A percentile compares a stretch with the other conserved stretches of the same genome.
Conservation (phyloP, 176 grass and related monocot genomes). For the Zoysia japonica region DNA sequence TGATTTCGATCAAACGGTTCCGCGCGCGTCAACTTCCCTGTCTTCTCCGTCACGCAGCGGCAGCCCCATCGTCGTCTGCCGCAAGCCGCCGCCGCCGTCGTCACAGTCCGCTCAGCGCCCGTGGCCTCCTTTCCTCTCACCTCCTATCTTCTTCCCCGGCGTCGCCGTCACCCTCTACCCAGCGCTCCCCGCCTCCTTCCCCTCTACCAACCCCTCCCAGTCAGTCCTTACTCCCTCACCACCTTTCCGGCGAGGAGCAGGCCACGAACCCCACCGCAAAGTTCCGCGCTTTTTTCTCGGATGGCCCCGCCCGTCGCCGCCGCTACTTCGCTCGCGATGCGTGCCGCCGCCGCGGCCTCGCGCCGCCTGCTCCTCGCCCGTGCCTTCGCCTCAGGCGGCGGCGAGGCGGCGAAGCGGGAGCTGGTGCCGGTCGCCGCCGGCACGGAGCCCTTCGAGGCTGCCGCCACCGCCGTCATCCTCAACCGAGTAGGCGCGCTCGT, state of each 20-base stretch:
- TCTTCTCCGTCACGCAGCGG: no score
- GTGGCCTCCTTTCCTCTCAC: no score
- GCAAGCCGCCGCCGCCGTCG: no score
- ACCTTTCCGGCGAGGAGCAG: constrained; percentile 39
- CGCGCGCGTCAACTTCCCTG: no score
- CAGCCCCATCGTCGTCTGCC: no score
- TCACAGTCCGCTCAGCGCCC: no score
- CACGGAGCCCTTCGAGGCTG: constrained; percentile 75
- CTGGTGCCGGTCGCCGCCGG: constrained; percentile 70
- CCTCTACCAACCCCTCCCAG: no score
- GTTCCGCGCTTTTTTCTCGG: neutral
- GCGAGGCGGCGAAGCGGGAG: constrained; percentile 43
- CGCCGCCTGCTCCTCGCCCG: constrained; percentile 20
- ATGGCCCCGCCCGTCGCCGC: constrained; percentile 33
- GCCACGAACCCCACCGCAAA: constrained; percentile 28
- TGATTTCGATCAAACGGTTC: no score
- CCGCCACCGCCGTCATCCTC: constrained; percentile 60
- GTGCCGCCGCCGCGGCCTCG: constrained; percentile 19
- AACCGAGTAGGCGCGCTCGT: constrained; percentile 62
- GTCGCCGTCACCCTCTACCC: no score
- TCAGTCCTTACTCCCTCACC: neutral
- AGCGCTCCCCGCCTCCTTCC: no score
- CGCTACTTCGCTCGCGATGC: constrained; percentile 31
- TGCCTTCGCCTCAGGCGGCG: constrained; percentile 37
- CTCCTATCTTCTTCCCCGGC: no score